phyloP scores from a whole-genome alignment of 176 grass and related monocot species.

The Melocanna baccifera region DNA sequence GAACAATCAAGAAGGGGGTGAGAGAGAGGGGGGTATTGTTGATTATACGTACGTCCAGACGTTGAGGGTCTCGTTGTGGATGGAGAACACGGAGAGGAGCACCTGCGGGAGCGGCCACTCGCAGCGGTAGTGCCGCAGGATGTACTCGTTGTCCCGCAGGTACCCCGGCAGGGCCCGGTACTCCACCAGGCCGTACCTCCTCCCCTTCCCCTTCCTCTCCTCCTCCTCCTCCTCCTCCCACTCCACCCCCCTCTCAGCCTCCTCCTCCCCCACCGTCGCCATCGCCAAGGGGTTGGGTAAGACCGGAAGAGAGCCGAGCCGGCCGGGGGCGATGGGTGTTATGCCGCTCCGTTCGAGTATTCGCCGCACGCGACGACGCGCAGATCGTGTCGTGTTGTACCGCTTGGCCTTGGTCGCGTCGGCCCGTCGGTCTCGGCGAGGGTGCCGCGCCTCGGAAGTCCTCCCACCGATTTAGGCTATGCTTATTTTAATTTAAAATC shows the following conservation, averaged over 20 bases:
- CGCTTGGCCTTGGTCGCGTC: slow-evolving; percentile 6
- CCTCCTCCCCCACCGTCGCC: slow-evolving; percentile 4
- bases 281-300: not conserved
- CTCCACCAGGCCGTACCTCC: slow-evolving; percentile 65
- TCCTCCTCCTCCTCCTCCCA: not conserved
- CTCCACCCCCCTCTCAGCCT: not conserved
- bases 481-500: too few relatives aligned
- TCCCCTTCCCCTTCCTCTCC: not conserved
- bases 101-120: slow-evolving; percentile 90
- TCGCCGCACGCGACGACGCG: slow-evolving; percentile 21
- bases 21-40: not conserved
- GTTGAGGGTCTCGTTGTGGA: slow-evolving; percentile 97
- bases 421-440: slow-evolving; percentile 38
- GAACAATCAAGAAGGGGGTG: not conserved
- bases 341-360: slow-evolving; percentile 31
- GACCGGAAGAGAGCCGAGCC: not conserved
- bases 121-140: slow-evolving; percentile 70
- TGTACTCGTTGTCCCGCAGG: slow-evolving; percentile 93
- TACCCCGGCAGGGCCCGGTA: slow-evolving; percentile 70
- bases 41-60: slow-evolving; percentile 72
- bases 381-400: not conserved
- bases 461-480: slow-evolving; percentile 18
- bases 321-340: not conserved
- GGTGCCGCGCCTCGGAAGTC: slow-evolving; percentile 16
- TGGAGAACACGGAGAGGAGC: slow-evolving; percentile 76